phyloP scores from a whole-genome alignment of 179 eudicot species.

The Drosera spatulata region DNA sequence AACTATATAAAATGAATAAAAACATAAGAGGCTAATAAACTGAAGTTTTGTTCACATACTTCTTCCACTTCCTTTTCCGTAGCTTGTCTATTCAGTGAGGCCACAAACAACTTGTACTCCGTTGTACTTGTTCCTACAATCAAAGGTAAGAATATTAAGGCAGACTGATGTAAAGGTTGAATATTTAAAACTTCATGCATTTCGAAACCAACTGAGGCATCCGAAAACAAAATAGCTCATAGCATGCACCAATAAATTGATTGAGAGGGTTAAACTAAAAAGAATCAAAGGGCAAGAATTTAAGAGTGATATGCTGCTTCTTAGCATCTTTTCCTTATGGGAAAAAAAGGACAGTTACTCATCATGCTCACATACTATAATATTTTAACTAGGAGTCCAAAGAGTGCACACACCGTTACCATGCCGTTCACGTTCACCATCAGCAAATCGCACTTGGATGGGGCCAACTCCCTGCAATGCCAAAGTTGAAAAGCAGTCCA shows the following conservation, averaged over 20 bases:
- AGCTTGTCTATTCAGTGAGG: conserved; percentile 78
- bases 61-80: conserved; percentile 93
- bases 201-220: no score
- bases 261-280: no score
- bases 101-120: conserved; percentile 92
- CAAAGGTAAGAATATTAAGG: background rate
- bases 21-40: no score
- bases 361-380: no score
- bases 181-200: no score
- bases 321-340: no score
- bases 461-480: conserved; percentile 78
- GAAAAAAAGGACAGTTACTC: no score
- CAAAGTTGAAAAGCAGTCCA: conserved; percentile 4
- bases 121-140: conserved; percentile 78
- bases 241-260: no score
- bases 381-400: no score
- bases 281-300: no score
- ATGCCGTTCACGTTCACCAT: conserved; percentile 95
- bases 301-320: no score
- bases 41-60: conserved; percentile 23
- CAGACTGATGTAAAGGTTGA: background rate
- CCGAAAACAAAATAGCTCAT: no score
- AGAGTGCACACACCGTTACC: conserved; percentile 42
- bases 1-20: background rate
- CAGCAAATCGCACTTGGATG: conserved; percentile 98